Base-by-base conservation (phyloP, 2,329 filamentous ascomycete species). In the Neofusicoccum parvum region DNA sequence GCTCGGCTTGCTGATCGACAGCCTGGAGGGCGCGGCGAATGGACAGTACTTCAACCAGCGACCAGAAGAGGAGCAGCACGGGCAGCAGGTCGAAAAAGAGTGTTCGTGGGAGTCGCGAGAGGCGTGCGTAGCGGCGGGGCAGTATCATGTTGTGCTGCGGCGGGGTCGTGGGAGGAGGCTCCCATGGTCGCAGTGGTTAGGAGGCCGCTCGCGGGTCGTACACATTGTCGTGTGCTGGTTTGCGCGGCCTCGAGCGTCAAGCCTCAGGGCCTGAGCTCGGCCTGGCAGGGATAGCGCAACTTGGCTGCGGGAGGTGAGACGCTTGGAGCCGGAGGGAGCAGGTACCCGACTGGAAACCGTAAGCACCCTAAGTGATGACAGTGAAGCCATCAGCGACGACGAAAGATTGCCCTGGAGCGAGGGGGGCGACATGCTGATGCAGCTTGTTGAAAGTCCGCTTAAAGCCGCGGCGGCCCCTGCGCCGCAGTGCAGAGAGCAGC, bases 81-180 rank as follows among this genome's bases (percentile, higher is more conserved):
- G 64, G 64, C 23, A 65, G 48, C 23, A 65, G 27, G 54, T 65
- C 64, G 54, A 65, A 62, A 10, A 65, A 6, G 4, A 65, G 54
- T 1, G 64, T 65, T 10, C 64, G 54, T 11, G 64, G 64, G 5
- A 65, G 54, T 27, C 64, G 64, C 34, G 64, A 65, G 37, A 62
- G 48, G 54, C 64, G 54, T 4, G 64, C 23, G 17, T 65, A 65
- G 27, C 64, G 64, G 27, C 64, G 64, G 9, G 64, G 64, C 4
- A 65, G 45, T 9, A 65, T 27, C 45, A 53, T 65, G 64, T 32
- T 32, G 27, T 32, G 7, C 27, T 32, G 27, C 27, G 5, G 36
- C 51, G 48, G 27, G 14, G 43, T 34, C 36, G 17, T 23, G 58
- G 34, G 45, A 34, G 32, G 34, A 20, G 50, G 12, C 14, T 12